Evolutionary conservation across 495 filamentous ascomycete genomes (phyloP), one percentile per base, ranked within the genome.

Genomic region (Penicillium turbatum): DNA sequence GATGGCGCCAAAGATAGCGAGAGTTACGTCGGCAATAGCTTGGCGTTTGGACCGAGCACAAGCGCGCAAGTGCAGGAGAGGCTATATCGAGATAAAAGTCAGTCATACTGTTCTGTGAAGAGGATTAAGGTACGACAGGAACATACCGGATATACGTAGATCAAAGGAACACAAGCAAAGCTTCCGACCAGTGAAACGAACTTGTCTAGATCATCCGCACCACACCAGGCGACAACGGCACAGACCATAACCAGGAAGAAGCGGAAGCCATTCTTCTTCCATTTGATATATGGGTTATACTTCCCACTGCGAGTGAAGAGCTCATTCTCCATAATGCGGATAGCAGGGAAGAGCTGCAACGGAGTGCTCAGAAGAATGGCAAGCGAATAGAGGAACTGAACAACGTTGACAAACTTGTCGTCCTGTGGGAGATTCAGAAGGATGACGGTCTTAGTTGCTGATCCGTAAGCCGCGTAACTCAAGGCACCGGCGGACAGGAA

Each of bases 191-290:
- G 76, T 13, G 90, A 86, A 16, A 98, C 93, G 66, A 98, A 97
- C 69, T 97, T 97, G 72, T 98, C 93, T 50, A 98, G 76, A 73
- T 97, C 86, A 57, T 89, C 87, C 4, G 93, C 91, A 48, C 93
- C 93, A 53, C 83, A 82, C 91, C 91, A 97, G 1, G 91, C 91
- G 56, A 97, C 85, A 36, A 87, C 61, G 3, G 91, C 88, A 63
- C 92, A 97, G 30, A 91, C 63, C 57, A 87, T 79, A 48, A 97
- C 93, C 36, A 96, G 81, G 61, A 91, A 83, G 73, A 97, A 97
- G 31, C 93, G 86, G 76, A 93, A 97, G 48, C 84, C 75, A 60
- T 98, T 98, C 83, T 98, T 98, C 79, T 95, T 86, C 92, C 92
- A 97, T 73, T 98, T 98, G 76, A 97, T 95, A 48, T 83, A 86